Percentiles rank a stretch among this genome's conserved stretches.
Conservation (phyloP, 306 rosid species). For the Mucuna pruriens region DNA sequence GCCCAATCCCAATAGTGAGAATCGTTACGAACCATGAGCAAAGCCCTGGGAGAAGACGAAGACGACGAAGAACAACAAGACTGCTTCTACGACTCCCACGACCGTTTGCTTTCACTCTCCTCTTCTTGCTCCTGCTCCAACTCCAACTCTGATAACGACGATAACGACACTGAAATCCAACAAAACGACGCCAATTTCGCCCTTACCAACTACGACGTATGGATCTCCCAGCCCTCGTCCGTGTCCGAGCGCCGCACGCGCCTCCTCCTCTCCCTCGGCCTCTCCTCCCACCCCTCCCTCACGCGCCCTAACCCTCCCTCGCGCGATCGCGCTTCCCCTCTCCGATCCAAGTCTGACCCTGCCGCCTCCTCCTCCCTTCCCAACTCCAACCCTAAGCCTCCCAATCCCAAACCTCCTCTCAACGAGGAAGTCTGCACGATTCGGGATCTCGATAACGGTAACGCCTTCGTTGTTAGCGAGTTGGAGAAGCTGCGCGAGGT, state of each 20-base stretch:
- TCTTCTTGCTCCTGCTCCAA: slow-evolving; percentile 89
- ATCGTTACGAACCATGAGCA: slow-evolving; percentile 64
- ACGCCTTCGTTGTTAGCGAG: slow-evolving; percentile 92
- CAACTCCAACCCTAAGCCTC: neutral
- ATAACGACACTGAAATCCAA: slow-evolving; percentile 26
- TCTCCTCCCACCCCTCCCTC: slow-evolving; percentile 63
- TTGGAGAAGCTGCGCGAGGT: slow-evolving; percentile 79
- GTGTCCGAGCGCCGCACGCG: slow-evolving; percentile 85
- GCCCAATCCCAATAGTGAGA: slow-evolving; percentile 49
- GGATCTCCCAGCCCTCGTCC: slow-evolving; percentile 96
- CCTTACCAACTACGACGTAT: slow-evolving; percentile 69
- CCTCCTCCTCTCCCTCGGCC: slow-evolving; percentile 80
- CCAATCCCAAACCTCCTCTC: neutral
- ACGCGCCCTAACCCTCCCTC: slow-evolving; percentile 44
- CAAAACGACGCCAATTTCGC: slow-evolving; percentile 34
- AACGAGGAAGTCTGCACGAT: slow-evolving; percentile 56
- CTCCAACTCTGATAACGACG: slow-evolving; percentile 66
- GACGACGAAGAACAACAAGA: slow-evolving; percentile 61
- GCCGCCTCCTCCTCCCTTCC: slow-evolving; percentile 21
- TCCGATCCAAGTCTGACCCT: slow-evolving; percentile 72
- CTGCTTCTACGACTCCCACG: slow-evolving; percentile 88
- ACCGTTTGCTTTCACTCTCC: slow-evolving; percentile 82
- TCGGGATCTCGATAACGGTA: slow-evolving; percentile 91
- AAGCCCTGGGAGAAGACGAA: slow-evolving; percentile 39
- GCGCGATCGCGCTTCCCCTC: slow-evolving; percentile 52